Conservation (phyloP, 257 asterid genomes). For the Solanum sejunctum region DNA sequence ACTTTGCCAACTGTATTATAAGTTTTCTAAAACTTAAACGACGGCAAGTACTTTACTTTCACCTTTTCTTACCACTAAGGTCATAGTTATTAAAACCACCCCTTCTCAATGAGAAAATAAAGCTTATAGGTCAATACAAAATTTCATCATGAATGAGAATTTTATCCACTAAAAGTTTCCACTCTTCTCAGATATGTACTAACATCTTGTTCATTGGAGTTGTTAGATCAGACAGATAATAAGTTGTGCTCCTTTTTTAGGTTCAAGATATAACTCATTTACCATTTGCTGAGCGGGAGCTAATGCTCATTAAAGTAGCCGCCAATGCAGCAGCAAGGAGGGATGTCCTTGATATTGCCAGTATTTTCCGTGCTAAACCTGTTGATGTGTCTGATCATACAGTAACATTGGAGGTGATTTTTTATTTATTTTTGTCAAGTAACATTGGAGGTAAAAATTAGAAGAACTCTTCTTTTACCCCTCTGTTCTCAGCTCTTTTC, state of each 20-base stretch:
- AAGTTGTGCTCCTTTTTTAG: constrained; percentile 19
- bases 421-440: constrained; percentile 7
- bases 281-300: constrained; percentile 90
- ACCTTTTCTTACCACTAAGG: neutral
- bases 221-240: neutral
- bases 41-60: neutral
- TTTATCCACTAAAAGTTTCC: neutral
- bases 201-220: neutral
- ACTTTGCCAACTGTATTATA: neutral
- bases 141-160: neutral
- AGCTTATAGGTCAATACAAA: neutral
- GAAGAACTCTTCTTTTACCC: neutral
- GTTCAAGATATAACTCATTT: constrained; percentile 63
- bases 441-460: constrained; percentile 41
- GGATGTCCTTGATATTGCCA: constrained; percentile 83
- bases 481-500: neutral
- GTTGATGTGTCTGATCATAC: constrained; percentile 94
- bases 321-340: constrained; percentile 71
- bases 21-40: neutral
- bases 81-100: neutral
- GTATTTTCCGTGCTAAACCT: constrained; percentile 81
- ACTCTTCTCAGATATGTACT: neutral
- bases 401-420: constrained; percentile 58
- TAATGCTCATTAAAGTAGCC: constrained; percentile 82
- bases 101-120: neutral